phyloP scores from a whole-genome alignment of 805 yeast species.

The Yamadazyma sp. region DNA sequence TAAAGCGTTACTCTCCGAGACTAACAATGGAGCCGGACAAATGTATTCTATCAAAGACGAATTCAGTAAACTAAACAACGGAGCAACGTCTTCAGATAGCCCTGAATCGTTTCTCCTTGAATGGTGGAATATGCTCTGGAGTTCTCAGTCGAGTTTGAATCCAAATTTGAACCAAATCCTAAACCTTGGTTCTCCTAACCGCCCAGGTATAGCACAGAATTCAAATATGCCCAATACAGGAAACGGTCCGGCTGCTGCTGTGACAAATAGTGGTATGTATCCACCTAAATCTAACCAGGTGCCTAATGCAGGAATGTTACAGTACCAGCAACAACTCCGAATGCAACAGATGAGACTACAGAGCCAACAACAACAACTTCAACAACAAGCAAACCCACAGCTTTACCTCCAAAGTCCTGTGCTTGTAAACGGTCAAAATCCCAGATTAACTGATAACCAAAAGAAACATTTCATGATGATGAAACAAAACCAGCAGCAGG shows the following conservation, averaged over 20 bases:
- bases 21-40: conserved; percentile 12
- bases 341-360: conserved; percentile 26
- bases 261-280: conserved; percentile 8
- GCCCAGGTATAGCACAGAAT: neutral
- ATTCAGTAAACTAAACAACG: conserved; percentile 18
- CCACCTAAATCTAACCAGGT: conserved; percentile 13
- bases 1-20: conserved; percentile 34
- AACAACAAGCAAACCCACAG: conserved; percentile 17
- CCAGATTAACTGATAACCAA: conserved; percentile 19
- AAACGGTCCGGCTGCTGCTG: conserved; percentile 1
- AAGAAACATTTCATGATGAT: conserved; percentile 21
- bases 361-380: conserved; percentile 24
- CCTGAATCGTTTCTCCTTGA: conserved; percentile 51
- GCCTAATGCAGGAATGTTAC: conserved; percentile 17
- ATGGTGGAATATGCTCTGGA: conserved; percentile 58
- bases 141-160: conserved; percentile 46
- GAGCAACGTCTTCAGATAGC: conserved; percentile 30
- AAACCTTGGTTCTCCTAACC: conserved; percentile 2
- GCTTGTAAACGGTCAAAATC: conserved; percentile 12
- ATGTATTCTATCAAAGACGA: conserved; percentile 13
- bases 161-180: conserved; percentile 27
- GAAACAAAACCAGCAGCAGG: conserved; percentile 17
- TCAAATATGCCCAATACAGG: neutral
- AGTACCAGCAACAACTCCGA: conserved; percentile 24
- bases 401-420: conserved; percentile 19